Percentiles rank a stretch among this genome's conserved stretches.
phyloP scores from a whole-genome alignment of 2,329 filamentous ascomycete species.

The Remersonia thermophila region DNA sequence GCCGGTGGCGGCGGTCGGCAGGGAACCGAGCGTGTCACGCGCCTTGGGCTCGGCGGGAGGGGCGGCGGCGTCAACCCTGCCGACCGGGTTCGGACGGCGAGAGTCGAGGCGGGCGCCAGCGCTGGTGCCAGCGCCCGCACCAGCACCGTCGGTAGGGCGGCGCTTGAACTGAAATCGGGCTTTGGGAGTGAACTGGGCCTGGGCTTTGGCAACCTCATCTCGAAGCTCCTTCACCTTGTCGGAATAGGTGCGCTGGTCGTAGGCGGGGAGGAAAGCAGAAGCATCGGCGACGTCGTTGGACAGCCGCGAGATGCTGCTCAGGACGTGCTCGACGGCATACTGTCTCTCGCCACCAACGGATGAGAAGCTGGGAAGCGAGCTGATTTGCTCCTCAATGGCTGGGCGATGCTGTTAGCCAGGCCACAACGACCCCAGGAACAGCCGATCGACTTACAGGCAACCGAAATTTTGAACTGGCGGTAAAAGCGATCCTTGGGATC shows the following conservation, averaged over 20 bases:
- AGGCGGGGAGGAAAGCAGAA: conserved; percentile 68
- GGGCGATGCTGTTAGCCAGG: conserved; percentile 4
- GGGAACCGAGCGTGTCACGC: conserved; percentile 26
- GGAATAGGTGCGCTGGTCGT: conserved; percentile 78
- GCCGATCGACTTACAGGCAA: conserved; percentile 51
- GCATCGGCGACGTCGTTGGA: conserved; percentile 79
- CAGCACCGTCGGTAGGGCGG: too few species aligned
- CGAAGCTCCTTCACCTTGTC: conserved; percentile 70
- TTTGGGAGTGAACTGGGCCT: conserved; percentile 56
- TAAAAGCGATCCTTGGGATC: conserved; percentile 70
- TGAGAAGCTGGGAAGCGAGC: conserved; percentile 49
- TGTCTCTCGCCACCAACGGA: conserved; percentile 60
- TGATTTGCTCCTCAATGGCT: conserved; percentile 71
- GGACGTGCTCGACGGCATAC: conserved; percentile 68
- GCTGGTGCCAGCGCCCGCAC: too few species aligned
- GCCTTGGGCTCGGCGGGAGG: too few species aligned
- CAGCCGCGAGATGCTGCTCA: conserved; percentile 66
- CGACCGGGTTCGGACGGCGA: too few species aligned
- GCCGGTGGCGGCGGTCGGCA: conserved; percentile 20
- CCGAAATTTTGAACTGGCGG: conserved; percentile 66
- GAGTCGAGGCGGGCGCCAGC: too few species aligned
- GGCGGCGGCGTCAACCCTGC: too few species aligned
- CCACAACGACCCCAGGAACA: too few species aligned
- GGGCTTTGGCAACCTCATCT: conserved; percentile 62
- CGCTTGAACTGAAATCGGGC: conserved; percentile 71